Evolutionary conservation across 2,329 filamentous ascomycete genomes (phyloP).

Genomic region (Aschersonia sp.): DNA sequence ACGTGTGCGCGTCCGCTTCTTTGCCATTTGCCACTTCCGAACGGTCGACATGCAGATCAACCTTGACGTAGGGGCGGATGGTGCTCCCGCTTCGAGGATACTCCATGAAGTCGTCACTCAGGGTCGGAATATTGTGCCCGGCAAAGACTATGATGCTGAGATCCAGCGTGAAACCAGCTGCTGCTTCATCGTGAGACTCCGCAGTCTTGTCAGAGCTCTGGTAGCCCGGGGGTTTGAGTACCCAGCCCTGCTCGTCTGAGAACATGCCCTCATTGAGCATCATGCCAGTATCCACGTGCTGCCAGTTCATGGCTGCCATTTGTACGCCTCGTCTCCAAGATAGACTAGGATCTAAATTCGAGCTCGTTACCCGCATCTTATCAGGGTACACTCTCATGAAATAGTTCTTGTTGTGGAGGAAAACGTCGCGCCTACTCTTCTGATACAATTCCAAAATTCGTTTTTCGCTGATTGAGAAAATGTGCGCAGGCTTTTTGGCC

Average conservation of each 20-base stretch:
- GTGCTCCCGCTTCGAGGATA: conserved; percentile 15
- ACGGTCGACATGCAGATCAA: conserved; percentile 68
- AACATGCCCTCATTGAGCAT: conserved; percentile 99
- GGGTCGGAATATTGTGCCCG: conserved; percentile 49
- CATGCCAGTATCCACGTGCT: conserved; percentile 84
- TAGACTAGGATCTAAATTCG: conserved; percentile 84
- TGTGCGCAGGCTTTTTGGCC: conserved; percentile 45
- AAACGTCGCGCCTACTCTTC: conserved; percentile 60
- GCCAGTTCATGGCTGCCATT: conserved; percentile 98
- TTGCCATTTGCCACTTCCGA: conserved; percentile 17
- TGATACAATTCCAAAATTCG: conserved; percentile 44
- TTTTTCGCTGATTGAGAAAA: conserved; percentile 82
- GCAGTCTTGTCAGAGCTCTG: conserved; percentile 31
- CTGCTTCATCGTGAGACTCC: conserved; percentile 27
- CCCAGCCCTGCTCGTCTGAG: conserved; percentile 69
- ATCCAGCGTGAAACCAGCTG: conserved; percentile 41
- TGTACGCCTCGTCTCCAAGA: conserved; percentile 93
- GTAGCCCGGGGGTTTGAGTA: conserved; percentile 69
- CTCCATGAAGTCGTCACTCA: conserved; percentile 15
- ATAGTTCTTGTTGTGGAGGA: conserved; percentile 74
- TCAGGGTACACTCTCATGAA: conserved; percentile 89
- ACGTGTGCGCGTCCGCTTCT: conserved; percentile 32
- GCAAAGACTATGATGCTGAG: conserved; percentile 61
- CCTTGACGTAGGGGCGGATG: conserved; percentile 60
- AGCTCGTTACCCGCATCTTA: conserved; percentile 63